Evolutionary conservation across 805 yeast species (phyloP), one percentile per base, ranked within the genome.

Genomic region (Sporopachydermia quercuum): DNA sequence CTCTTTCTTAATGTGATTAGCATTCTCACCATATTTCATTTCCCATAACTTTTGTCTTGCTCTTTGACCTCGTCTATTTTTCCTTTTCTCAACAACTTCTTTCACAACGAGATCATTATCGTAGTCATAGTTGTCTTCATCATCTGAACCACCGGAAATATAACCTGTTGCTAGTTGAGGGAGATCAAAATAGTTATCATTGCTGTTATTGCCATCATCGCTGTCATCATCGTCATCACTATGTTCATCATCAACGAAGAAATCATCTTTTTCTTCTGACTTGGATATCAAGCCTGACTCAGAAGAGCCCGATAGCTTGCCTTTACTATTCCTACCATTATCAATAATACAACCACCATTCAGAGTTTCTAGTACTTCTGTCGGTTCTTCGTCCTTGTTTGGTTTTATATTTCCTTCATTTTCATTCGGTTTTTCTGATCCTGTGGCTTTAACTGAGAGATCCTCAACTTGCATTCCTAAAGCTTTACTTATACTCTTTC

Each of bases 21-120:
- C 94, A 34, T 61, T 60, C 23, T 57, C 57, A 23, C 93, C 93
- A 50, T 62, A 82, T 53, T 82, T 82, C 58, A 68, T 60, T 50
- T 79, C 93, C 93, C 93, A 82, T 35, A 82, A 79, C 63, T 78
- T 78, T 57, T 82, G 85, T 67, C 94, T 74, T 2, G 89, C 93
- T 49, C 93, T 66, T 62, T 82, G 94, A 15, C 94, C 94, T 62
- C 91, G 71, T 64, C 94, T 68, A 52, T 82, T 82, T 47, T 82
- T 82, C 50, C 80, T 70, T 43, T 55, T 51, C 18, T 48, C 56
- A 1, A 77, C 74, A 3, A 67, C 61, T 37, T 63, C 66, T 42
- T 74, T 70, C 4, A 75, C 52, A 11, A 38, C 44, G 15, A 46
- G 53, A 13, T 59, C 65, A 50, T 66, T 58, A 40, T 62, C 62